Evolutionary conservation across 2,329 filamentous ascomycete genomes (phyloP).

Genomic region (Pseudonectria foliicola): DNA sequence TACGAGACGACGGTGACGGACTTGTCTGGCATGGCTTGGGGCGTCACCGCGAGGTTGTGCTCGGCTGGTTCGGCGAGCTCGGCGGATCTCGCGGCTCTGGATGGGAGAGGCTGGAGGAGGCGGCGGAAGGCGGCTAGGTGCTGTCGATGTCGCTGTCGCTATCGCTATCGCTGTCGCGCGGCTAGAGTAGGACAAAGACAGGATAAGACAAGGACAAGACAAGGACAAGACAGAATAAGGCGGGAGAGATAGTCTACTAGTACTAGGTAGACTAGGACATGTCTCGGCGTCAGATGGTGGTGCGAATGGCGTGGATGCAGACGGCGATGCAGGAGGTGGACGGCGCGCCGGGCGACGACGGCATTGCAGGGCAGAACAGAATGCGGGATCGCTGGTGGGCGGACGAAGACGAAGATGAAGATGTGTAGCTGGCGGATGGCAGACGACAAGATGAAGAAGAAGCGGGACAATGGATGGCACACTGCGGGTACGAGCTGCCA

Average conservation of each 20-base stretch:
- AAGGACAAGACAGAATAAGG: no score
- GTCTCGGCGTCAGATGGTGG: not conserved
- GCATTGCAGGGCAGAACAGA: constrained; percentile 10
- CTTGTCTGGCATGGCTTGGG: constrained; percentile 31
- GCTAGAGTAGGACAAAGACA: no score
- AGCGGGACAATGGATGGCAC: no score
- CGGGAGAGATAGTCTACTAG: no score
- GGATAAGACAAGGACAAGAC: no score
- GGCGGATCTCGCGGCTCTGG: constrained; percentile 8
- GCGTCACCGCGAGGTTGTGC: constrained; percentile 4
- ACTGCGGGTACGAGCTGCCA: no score
- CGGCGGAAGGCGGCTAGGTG: no score
- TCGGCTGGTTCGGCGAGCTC: constrained; percentile 15
- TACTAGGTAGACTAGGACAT: no score
- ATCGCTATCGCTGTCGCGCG: no score
- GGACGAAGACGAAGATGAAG: not conserved
- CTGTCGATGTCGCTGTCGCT: no score
- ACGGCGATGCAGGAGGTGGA: constrained; percentile 1
- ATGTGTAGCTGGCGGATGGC: no score
- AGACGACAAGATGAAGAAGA: no score
- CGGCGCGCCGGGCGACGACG: constrained; percentile 5
- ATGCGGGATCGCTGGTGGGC: not conserved
- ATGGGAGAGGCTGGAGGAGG: constrained; percentile 2
- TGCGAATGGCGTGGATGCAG: not conserved
- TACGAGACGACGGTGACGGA: constrained; percentile 60